phyloP scores from a whole-genome alignment of 495 filamentous ascomycete species.

The Alectoria sarmentosa region DNA sequence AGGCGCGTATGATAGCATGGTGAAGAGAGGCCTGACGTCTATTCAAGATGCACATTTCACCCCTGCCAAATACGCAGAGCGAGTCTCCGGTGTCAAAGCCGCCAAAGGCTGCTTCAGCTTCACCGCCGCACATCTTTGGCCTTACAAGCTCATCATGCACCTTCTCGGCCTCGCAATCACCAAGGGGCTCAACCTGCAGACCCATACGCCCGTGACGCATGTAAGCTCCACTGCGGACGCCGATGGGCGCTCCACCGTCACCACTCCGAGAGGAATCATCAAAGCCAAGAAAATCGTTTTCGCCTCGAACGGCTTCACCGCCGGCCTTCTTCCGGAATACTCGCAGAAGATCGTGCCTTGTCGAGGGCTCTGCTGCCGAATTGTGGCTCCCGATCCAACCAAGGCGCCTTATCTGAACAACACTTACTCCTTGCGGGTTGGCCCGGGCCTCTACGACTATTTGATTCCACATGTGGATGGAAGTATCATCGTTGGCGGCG shows the following conservation, averaged over 20 bases:
- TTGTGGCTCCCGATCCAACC: neutral
- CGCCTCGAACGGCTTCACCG: neutral
- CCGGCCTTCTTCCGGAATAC: neutral
- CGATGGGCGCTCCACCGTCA: neutral
- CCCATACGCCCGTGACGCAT: neutral
- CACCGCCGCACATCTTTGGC: neutral
- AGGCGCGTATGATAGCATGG: neutral
- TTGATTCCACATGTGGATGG: neutral
- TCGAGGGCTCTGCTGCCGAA: neutral
- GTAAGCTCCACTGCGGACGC: neutral
- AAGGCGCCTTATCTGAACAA: constrained; percentile 2
- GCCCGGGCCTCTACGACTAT: neutral
- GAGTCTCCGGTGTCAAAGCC: constrained; percentile 1
- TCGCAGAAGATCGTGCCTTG: neutral
- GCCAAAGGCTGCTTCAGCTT: constrained; percentile 9
- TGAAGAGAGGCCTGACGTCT: neutral
- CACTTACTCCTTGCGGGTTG: neutral
- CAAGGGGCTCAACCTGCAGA: constrained; percentile 4
- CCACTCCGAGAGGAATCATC: neutral
- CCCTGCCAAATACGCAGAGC: neutral
- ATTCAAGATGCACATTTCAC: neutral
- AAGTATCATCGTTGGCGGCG: neutral
- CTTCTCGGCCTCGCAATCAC: neutral
- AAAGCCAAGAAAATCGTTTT: neutral
- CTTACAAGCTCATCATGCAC: neutral